phyloP scores from a whole-genome alignment of 1,139 yeast genomes.

The Nakaseomyces glabratus region DNA sequence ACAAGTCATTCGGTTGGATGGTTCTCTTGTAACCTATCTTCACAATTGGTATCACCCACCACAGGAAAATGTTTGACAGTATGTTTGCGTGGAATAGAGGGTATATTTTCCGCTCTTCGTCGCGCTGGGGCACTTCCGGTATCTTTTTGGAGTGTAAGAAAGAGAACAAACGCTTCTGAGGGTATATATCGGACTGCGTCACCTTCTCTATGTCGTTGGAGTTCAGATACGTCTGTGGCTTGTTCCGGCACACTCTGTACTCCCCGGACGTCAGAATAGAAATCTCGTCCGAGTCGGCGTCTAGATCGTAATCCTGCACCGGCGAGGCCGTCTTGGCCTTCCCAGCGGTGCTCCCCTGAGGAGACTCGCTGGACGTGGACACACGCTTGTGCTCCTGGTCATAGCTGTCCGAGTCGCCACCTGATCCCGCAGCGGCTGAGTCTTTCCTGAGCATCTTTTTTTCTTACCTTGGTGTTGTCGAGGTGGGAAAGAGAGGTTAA shows the following conservation, averaged over 20 bases:
- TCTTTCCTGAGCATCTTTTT: too few relatives aligned
- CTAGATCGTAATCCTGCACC: not conserved
- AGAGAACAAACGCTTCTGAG: slow-evolving; percentile 36
- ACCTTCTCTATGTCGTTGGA: slow-evolving; percentile 28
- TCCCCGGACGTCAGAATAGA: slow-evolving; percentile 16
- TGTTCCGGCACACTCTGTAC: slow-evolving; percentile 20
- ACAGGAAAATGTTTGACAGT: slow-evolving; percentile 37
- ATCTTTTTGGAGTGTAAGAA: slow-evolving; percentile 36
- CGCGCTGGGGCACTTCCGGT: slow-evolving; percentile 44
- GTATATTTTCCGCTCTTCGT: slow-evolving; percentile 40
- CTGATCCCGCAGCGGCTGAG: too few relatives aligned
- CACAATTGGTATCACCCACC: slow-evolving; percentile 54
- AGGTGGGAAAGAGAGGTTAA: too few relatives aligned
- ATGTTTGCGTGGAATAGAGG: slow-evolving; percentile 35
- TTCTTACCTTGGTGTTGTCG: too few relatives aligned
- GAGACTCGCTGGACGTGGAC: slow-evolving; percentile 1
- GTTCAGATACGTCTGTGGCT: slow-evolving; percentile 28
- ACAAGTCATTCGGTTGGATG: slow-evolving; percentile 54
- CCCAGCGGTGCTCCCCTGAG: not conserved
- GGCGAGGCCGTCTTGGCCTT: not conserved
- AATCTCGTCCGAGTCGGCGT: not conserved
- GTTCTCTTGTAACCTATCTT: slow-evolving; percentile 61
- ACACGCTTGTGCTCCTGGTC: slow-evolving; percentile 2
- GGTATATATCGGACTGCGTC: slow-evolving; percentile 26
- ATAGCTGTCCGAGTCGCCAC: too few relatives aligned